Evolutionary conservation across 768 basidiomycete genomes (phyloP).

Genomic region (Macrocybe gigantea): DNA sequence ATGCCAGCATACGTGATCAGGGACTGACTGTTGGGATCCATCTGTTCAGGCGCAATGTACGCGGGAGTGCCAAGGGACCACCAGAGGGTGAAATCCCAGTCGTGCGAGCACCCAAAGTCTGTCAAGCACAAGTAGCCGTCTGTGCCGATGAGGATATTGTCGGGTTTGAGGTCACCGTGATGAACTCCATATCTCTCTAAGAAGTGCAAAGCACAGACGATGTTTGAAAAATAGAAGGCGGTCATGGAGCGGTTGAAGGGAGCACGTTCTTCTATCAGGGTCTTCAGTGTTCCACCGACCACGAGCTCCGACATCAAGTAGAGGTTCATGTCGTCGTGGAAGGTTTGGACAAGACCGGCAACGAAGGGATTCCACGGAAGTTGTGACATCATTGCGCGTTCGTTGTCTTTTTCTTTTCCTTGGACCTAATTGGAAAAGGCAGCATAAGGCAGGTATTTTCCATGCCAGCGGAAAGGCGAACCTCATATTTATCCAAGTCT

Average conservation of each 20-base stretch:
- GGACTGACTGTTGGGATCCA: constrained; percentile 11
- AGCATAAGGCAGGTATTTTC: too few relatives aligned
- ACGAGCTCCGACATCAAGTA: constrained; percentile 49
- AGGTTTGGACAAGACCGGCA: constrained; percentile 36
- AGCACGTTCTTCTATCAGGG: constrained; percentile 23
- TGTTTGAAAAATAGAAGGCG: constrained; percentile 52
- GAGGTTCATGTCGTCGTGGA: constrained; percentile 40
- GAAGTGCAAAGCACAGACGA: constrained; percentile 43
- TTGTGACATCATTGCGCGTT: constrained; percentile 32
- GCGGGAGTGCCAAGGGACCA: constrained; percentile 33
- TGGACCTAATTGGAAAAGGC: too few relatives aligned
- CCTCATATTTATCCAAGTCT: constrained; percentile 11
- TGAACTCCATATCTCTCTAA: constrained; percentile 37
- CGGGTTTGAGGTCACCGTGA: constrained; percentile 55
- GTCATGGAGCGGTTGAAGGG: constrained; percentile 25
- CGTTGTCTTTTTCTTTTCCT: constrained; percentile 25
- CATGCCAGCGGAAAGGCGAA: too few relatives aligned
- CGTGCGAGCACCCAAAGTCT: constrained; percentile 43
- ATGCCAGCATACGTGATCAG: constrained; percentile 20
- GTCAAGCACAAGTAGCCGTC: constrained; percentile 51
- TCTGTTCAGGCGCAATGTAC: constrained; percentile 47
- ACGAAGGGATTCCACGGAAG: constrained; percentile 54
- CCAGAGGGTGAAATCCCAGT: constrained; percentile 18
- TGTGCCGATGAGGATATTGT: constrained; percentile 48
- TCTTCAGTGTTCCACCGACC: constrained; percentile 36